phyloP scores from a whole-genome alignment of 1,284 basidiomycete genomes.

The Moesziomyces aphidis region DNA sequence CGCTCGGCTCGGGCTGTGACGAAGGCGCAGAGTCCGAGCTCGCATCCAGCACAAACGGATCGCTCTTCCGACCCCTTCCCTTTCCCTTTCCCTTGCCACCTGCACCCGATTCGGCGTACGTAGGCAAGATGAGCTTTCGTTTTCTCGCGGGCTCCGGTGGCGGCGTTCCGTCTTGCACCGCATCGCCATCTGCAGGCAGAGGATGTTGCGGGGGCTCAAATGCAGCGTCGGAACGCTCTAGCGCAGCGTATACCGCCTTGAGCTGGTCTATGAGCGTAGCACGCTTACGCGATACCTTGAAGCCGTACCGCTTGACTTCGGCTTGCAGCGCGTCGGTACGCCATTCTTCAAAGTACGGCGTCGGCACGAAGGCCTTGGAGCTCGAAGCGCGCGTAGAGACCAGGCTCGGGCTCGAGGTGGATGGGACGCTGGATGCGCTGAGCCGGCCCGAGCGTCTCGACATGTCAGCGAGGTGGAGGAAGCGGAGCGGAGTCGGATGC shows the following conservation, averaged over 20 bases:
- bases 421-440: not conserved
- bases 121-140: conserved; percentile 15
- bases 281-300: conserved; percentile 34
- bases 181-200: not conserved
- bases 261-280: conserved; percentile 39
- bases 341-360: conserved; percentile 34
- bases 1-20: not conserved
- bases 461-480: conserved; percentile 4
- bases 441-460: conserved; percentile 15
- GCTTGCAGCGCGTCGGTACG: conserved; percentile 16
- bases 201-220: conserved; percentile 1
- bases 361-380: not conserved
- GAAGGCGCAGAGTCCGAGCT: conserved; percentile 19
- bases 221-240: conserved; percentile 6
- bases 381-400: not conserved
- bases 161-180: not conserved
- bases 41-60: conserved; percentile 27
- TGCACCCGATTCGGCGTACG: not conserved
- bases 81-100: not conserved
- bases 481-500: conserved; percentile 3
- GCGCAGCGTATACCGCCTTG: conserved; percentile 24
- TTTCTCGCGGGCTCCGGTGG: not conserved
- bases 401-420: not conserved
- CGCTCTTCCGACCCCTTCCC: conserved; percentile 35
- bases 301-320: conserved; percentile 42